Percentiles rank a stretch among this genome's conserved stretches.
Evolutionary conservation across 768 basidiomycete species (phyloP).

Genomic region (Thelephora ganbajun): DNA sequence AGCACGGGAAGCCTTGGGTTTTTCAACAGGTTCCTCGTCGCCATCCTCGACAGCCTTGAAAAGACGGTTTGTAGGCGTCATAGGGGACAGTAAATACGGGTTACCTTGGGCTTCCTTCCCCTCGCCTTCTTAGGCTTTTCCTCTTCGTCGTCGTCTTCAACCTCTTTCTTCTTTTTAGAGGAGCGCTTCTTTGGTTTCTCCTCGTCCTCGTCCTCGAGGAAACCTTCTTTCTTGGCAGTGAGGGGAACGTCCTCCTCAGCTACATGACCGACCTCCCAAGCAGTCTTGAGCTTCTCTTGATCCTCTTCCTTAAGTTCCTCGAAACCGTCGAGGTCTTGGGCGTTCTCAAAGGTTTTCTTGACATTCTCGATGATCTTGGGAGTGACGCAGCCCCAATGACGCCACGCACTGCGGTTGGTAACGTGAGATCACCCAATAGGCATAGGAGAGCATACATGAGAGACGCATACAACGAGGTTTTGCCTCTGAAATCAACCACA

Average conservation of each 20-base stretch:
- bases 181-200: constrained; percentile 21
- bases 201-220: constrained; percentile 26
- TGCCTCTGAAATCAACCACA: constrained; percentile 60
- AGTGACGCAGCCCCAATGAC: constrained; percentile 86
- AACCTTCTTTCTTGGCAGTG: constrained; percentile 44
- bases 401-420: constrained; percentile 43
- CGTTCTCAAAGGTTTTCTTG: constrained; percentile 41
- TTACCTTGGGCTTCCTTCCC: constrained; percentile 17
- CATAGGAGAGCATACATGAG: neutral
- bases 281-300: constrained; percentile 52
- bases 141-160: constrained; percentile 10
- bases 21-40: too few relatives aligned
- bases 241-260: constrained; percentile 77
- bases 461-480: constrained; percentile 46
- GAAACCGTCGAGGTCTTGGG: constrained; percentile 74
- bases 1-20: too few relatives aligned
- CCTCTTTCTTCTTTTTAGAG: constrained; percentile 23
- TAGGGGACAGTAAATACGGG: neutral
- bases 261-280: constrained; percentile 67
- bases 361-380: constrained; percentile 54
- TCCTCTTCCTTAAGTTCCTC: constrained; percentile 60
- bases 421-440: neutral
- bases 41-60: too few relatives aligned
- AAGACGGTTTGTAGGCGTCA: too few relatives aligned
- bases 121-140: constrained; percentile 16